These are phyloP conservation scores for Pholiota conissans DNA, from an alignment of 768 basidiomycete genomes.

Conservation along the genomic window DNA sequence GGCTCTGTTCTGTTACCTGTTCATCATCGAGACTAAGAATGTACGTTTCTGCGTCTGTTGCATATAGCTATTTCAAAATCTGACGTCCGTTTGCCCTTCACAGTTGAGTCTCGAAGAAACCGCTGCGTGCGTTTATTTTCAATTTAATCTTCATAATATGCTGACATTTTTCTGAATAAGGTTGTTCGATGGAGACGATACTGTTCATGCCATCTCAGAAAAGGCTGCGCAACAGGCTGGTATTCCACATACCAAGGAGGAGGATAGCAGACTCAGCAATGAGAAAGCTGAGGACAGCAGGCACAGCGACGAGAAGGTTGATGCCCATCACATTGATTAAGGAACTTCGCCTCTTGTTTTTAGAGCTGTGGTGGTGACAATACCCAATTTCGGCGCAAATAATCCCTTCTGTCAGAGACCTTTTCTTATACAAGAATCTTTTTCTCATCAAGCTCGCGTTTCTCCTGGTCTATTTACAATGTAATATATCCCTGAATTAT, in stretches of 20 bases:
- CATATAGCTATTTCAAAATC: background rate
- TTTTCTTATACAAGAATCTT: background rate
- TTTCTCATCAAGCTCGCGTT: background rate
- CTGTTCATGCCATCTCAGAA: constrained; percentile 32
- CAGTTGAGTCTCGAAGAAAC: constrained; percentile 64
- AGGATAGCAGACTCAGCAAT: constrained; percentile 11
- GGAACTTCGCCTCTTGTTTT: background rate
- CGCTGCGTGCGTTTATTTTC: constrained; percentile 35
- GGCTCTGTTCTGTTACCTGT: constrained; percentile 50
- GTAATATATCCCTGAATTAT: constrained; percentile 1
- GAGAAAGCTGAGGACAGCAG: constrained; percentile 18
- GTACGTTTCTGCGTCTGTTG: constrained; percentile 13
- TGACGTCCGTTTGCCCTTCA: background rate
- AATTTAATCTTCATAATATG: background rate
- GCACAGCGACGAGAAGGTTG: background rate
- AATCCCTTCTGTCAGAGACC: too few species aligned
- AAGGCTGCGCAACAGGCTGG: constrained; percentile 25
- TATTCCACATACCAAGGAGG: constrained; percentile 7
- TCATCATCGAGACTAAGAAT: constrained; percentile 54
- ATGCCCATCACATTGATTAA: background rate
- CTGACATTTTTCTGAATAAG: constrained; percentile 13
- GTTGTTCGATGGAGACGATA: constrained; percentile 61
- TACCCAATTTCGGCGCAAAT: too few species aligned
- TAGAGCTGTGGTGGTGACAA: too few species aligned
- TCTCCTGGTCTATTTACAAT: background rate